A percentile compares a stretch with the other conserved stretches of the same genome.
Conservation (phyloP, 331 rosid genomes). For the Quercus tomentella region DNA sequence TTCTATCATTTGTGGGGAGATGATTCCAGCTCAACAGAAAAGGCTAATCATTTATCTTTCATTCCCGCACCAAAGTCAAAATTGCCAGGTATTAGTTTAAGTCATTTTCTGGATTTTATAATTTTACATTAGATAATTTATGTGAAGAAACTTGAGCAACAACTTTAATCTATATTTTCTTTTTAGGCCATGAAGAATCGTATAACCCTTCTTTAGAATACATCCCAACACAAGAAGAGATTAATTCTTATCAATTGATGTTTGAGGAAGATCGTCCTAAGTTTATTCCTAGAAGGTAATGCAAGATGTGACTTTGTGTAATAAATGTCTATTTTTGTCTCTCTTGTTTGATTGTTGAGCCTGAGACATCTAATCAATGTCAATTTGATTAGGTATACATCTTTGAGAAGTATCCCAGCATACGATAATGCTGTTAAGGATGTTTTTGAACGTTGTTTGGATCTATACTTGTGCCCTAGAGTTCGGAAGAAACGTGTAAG, state of each 20-base stretch:
- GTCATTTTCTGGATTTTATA: conserved; percentile 14
- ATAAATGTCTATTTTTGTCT: background rate
- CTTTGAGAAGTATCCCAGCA: conserved; percentile 86
- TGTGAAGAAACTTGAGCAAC: conserved; percentile 2
- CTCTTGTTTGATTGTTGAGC: conserved; percentile 12
- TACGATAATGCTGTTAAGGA: conserved; percentile 79
- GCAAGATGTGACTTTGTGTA: background rate
- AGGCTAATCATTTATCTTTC: conserved; percentile 64
- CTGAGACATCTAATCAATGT: conserved; percentile 9
- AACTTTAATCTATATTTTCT: background rate
- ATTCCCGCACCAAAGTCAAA: conserved; percentile 92
- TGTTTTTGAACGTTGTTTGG: conserved; percentile 80
- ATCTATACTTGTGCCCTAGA: conserved; percentile 88
- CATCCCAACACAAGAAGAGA: conserved; percentile 93
- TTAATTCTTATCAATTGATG: conserved; percentile 75
- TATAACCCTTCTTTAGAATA: conserved; percentile 90
- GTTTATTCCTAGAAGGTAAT: conserved; percentile 76
- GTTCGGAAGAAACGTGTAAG: conserved; percentile 86
- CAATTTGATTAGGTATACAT: conserved; percentile 50
- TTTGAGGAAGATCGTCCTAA: conserved; percentile 89
- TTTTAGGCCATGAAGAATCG: conserved; percentile 85
- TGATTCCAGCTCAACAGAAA: conserved; percentile 65
- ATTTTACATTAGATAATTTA: background rate
- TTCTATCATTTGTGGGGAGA: conserved; percentile 82
- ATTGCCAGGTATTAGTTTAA: conserved; percentile 62